Percentiles rank a stretch among this genome's conserved stretches.
Conservation (phyloP, 23 red algal genomes). For the Gracilariopsis chorda region DNA sequence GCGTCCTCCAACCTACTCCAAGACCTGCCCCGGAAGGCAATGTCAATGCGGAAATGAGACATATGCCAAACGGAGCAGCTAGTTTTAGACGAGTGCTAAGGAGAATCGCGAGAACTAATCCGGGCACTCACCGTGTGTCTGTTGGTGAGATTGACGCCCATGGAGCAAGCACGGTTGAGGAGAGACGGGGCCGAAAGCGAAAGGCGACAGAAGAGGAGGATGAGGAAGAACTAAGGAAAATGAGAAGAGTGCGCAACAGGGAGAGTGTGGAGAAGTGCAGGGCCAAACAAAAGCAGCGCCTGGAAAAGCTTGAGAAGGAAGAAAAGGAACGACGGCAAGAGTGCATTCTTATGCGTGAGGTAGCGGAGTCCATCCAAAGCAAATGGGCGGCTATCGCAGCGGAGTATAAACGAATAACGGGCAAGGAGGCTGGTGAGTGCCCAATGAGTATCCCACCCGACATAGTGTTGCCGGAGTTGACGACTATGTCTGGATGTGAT, state of each 20-base stretch:
- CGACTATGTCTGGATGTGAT: not conserved
- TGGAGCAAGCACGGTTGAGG: no score
- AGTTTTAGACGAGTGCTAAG: no score
- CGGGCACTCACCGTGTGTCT: no score
- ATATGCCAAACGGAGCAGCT: no score
- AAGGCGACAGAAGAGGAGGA: not conserved
- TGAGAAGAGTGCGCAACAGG: constrained; percentile 7
- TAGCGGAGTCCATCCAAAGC: not conserved
- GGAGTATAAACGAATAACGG: not conserved
- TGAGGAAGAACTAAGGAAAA: constrained; percentile 3
- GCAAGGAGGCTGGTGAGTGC: not conserved
- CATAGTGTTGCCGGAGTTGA: not conserved
- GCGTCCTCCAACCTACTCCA: no score
- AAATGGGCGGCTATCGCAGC: not conserved
- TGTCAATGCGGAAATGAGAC: no score
- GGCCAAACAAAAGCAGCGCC: not conserved
- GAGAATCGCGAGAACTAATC: no score
- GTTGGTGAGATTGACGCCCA: no score
- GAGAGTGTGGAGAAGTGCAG: constrained; percentile 23
- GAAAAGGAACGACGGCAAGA: not conserved
- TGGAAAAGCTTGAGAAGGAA: constrained; percentile 10
- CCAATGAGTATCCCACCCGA: not conserved
- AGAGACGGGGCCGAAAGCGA: not conserved
- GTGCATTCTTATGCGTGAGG: not conserved
- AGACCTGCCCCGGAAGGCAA: no score